Percentiles rank a stretch among this genome's conserved stretches.
These are phyloP conservation scores for Globisporangium rhizosaccharum DNA, from an alignment of 352 stramenopile genomes.

Conservation along the genomic window DNA sequence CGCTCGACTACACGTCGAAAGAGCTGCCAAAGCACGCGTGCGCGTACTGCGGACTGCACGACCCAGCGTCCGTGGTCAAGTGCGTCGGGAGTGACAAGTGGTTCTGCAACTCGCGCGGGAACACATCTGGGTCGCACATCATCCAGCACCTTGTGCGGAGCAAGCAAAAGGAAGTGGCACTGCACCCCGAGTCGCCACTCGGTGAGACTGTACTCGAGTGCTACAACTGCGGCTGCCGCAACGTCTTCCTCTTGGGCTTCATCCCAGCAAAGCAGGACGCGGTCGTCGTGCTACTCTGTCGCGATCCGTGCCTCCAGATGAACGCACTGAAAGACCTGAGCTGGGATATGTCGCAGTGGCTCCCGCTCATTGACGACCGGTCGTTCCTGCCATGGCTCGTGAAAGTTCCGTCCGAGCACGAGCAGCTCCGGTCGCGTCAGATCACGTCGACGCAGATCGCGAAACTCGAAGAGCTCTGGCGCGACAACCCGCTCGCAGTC, in stretches of 20 bases:
- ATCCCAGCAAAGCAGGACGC: constrained; percentile 95
- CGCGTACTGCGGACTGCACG: constrained; percentile 97
- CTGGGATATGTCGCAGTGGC: constrained; percentile 98
- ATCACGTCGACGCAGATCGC: constrained; percentile 91
- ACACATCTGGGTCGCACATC: constrained; percentile 93
- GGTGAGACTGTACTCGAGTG: constrained; percentile 98
- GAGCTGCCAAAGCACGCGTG: constrained; percentile 91
- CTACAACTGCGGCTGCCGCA: constrained; percentile 98
- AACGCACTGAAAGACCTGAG: constrained; percentile 98
- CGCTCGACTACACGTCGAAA: constrained; percentile 55
- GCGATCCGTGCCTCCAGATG: constrained; percentile 95
- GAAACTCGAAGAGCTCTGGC: constrained; percentile 94
- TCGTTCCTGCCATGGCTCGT: constrained; percentile 97
- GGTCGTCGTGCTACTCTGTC: constrained; percentile 97
- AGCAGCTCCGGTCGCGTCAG: constrained; percentile 91
- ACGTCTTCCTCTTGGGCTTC: constrained; percentile 98
- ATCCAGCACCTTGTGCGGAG: constrained; percentile 97
- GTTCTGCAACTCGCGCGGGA: constrained; percentile 98
- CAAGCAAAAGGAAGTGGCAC: constrained; percentile 86
- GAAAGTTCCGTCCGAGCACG: constrained; percentile 89
- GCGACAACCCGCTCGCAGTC: constrained; percentile 93
- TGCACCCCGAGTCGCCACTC: constrained; percentile 95
- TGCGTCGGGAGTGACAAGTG: constrained; percentile 96
- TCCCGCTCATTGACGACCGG: constrained; percentile 96
- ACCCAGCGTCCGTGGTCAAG: constrained; percentile 94